phyloP scores from a whole-genome alignment of 2,329 filamentous ascomycete species.

The Fusarium begoniae region DNA sequence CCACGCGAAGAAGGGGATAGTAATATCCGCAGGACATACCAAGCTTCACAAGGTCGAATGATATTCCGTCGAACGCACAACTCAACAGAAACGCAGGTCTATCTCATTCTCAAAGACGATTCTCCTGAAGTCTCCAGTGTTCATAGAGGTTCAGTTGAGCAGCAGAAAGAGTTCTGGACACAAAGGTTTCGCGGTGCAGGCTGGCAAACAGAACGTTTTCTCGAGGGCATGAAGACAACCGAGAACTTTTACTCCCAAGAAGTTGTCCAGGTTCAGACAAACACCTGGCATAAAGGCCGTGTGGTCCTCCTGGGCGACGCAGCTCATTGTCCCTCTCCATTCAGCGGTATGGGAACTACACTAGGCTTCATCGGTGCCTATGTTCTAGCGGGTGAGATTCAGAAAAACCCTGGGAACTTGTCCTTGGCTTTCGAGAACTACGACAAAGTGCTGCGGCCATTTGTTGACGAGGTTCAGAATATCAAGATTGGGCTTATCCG shows the following conservation, averaged over 20 bases:
- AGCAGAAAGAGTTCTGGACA: slow-evolving; percentile 28
- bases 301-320: slow-evolving; percentile 21
- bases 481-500: slow-evolving; percentile 10
- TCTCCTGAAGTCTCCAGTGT: slow-evolving; percentile 2
- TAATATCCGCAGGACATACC: slow-evolving; percentile 23
- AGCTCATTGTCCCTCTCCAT: slow-evolving; percentile 21
- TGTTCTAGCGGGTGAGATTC: slow-evolving; percentile 24
- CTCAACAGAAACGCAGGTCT: slow-evolving; percentile 24
- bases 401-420: slow-evolving; percentile 2
- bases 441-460: slow-evolving; percentile 10
- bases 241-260: slow-evolving; percentile 32
- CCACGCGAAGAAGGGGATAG: slow-evolving; percentile 14
- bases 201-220: slow-evolving; percentile 17
- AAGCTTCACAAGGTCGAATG: slow-evolving; percentile 12
- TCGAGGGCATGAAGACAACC: slow-evolving; percentile 19
- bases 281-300: slow-evolving; percentile 8
- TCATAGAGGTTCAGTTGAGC: slow-evolving; percentile 5
- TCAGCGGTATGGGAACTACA: slow-evolving; percentile 29
- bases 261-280: slow-evolving; percentile 14
- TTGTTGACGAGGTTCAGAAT: slow-evolving; percentile 22
- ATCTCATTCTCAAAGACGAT: slow-evolving; percentile 22
- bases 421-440: slow-evolving; percentile 21
- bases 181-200: slow-evolving; percentile 10
- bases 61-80: slow-evolving; percentile 31
- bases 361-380: slow-evolving; percentile 23